phyloP scores from a whole-genome alignment of 2,329 filamentous ascomycete genomes.

The Teratosphaeria pseudoeucalypti region DNA sequence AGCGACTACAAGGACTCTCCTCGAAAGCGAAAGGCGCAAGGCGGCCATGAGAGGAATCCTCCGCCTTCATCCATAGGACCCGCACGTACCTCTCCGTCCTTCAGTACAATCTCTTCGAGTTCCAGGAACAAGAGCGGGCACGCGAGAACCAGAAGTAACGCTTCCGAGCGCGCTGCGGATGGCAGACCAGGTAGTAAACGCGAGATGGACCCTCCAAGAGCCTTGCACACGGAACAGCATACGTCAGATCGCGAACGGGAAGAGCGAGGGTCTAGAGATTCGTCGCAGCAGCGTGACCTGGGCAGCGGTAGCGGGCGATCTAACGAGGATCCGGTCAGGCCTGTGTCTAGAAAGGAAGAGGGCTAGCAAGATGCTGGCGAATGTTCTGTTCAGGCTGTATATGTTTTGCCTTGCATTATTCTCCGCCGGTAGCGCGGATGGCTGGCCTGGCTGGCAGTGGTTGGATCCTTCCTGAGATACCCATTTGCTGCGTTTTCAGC shows the following conservation, averaged over 20 bases:
- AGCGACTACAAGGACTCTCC: constrained; percentile 62
- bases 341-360: background rate
- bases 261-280: background rate
- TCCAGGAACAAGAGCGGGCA: constrained; percentile 47
- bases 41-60: constrained; percentile 41
- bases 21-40: constrained; percentile 70
- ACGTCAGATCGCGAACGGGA: constrained; percentile 2
- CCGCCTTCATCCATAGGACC: constrained; percentile 39
- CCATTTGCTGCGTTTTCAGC: background rate
- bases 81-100: constrained; percentile 39
- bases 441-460: background rate
- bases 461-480: constrained; percentile 1
- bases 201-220: constrained; percentile 8
- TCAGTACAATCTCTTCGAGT: constrained; percentile 46
- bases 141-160: constrained; percentile 55
- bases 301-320: background rate
- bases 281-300: constrained; percentile 1
- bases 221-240: background rate
- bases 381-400: background rate
- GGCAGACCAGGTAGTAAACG: constrained; percentile 13
- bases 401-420: background rate
- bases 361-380: background rate
- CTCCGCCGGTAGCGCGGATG: background rate
- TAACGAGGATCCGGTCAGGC: constrained; percentile 1
- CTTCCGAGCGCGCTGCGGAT: constrained; percentile 32